A percentile compares a stretch with the other conserved stretches of the same genome.
These are phyloP conservation scores for Ammopiptanthus mongolicus DNA, from an alignment of 306 rosid species.

Conservation along the genomic window DNA sequence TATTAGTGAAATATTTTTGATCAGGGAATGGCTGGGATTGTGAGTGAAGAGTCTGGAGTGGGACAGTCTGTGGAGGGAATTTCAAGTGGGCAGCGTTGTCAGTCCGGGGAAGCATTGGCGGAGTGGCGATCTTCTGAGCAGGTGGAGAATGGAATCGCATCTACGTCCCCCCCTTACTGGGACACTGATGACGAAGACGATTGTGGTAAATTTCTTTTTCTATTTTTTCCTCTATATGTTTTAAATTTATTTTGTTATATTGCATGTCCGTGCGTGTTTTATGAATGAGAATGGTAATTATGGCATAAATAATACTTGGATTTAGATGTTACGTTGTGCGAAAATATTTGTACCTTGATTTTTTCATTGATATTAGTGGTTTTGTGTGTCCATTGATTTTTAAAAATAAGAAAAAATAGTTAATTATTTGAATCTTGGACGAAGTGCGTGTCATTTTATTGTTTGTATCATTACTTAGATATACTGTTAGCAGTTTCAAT, in stretches of 20 bases:
- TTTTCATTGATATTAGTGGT: not conserved
- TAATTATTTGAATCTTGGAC: not conserved
- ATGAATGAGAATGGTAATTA: conserved; percentile 2
- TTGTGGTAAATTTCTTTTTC: conserved; percentile 45
- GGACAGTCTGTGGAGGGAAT: conserved; percentile 68
- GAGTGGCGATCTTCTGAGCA: conserved; percentile 96
- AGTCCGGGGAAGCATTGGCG: conserved; percentile 83
- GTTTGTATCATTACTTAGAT: not conserved
- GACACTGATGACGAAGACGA: conserved; percentile 86
- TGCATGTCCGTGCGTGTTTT: not conserved
- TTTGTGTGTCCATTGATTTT: not conserved
- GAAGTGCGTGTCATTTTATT: not conserved
- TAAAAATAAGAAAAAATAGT: not conserved
- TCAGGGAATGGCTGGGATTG: conserved; percentile 78
- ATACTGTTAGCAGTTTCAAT: not conserved
- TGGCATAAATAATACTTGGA: not conserved
- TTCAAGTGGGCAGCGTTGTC: conserved; percentile 74
- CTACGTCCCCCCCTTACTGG: conserved; percentile 94
- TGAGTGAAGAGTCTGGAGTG: conserved; percentile 71
- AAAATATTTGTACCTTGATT: not conserved
- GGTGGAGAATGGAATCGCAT: conserved; percentile 89
- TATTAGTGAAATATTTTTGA: conserved; percentile 36
- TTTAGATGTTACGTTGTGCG: not conserved
- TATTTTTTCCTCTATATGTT: not conserved
- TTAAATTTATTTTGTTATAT: not conserved